Evolutionary conservation across 768 basidiomycete species (phyloP).

Genomic region (Naematelia encephala): DNA sequence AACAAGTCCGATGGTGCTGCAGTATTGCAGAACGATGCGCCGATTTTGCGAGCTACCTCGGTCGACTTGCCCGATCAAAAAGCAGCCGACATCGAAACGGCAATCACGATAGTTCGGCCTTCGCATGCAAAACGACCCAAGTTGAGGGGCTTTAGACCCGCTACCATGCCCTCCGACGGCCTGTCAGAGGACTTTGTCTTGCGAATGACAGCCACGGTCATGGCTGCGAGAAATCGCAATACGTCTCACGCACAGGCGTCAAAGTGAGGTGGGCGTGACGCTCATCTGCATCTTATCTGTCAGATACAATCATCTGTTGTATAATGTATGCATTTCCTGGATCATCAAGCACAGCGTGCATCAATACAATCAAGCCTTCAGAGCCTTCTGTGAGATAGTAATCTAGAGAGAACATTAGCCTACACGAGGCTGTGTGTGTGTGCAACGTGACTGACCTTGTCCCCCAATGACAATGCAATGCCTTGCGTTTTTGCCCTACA

Average conservation of each 20-base stretch:
- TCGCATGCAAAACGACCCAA: neutral
- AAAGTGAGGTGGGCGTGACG: too few relatives aligned
- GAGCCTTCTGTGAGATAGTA: conserved; percentile 39
- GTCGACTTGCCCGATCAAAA: too few relatives aligned
- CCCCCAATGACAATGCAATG: conserved; percentile 80
- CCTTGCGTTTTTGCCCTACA: conserved; percentile 84
- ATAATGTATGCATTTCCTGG: neutral
- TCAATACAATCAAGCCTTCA: conserved; percentile 21
- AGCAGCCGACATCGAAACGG: too few relatives aligned
- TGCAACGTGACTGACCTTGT: conserved; percentile 43
- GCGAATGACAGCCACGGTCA: neutral
- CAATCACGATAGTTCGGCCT: too few relatives aligned
- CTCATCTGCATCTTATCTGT: too few relatives aligned
- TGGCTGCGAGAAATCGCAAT: neutral
- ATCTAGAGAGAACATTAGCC: conserved; percentile 9
- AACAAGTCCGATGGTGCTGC: too few relatives aligned
- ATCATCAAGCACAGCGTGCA: neutral
- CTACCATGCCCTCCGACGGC: neutral
- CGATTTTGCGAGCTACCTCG: too few relatives aligned
- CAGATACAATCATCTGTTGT: neutral
- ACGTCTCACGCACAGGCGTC: neutral
- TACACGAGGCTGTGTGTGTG: neutral
- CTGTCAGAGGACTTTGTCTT: neutral
- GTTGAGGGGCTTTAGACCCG: neutral
- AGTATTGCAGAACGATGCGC: too few relatives aligned